A percentile compares a stretch with the other conserved stretches of the same genome.
Conservation (phyloP, 108 stramenopile genomes). For the Skeletonema potamos region DNA sequence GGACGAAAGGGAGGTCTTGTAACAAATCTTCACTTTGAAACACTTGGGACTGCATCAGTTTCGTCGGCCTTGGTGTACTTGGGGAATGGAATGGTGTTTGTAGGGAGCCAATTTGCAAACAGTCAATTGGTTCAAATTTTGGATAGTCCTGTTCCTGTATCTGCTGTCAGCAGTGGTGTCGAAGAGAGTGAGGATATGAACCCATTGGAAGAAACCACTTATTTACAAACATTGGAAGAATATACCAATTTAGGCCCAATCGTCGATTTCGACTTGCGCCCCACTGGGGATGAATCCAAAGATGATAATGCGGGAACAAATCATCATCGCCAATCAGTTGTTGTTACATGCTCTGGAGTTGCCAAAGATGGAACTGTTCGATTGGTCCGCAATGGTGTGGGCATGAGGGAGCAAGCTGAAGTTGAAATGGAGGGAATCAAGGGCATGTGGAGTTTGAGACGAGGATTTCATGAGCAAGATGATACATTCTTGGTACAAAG, state of each 20-base stretch:
- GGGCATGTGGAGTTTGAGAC: constrained; percentile 90
- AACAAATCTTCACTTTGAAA: constrained; percentile 68
- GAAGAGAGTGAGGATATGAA: not conserved
- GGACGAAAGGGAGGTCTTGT: constrained; percentile 52
- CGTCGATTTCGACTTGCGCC: constrained; percentile 94
- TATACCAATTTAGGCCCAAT: constrained; percentile 96
- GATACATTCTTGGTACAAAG: constrained; percentile 93
- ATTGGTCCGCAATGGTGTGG: constrained; percentile 95
- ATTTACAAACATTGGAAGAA: constrained; percentile 85
- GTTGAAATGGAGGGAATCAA: constrained; percentile 95
- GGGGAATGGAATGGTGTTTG: constrained; percentile 89
- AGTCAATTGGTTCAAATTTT: constrained; percentile 89
- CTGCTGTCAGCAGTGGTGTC: not conserved
- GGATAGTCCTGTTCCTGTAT: constrained; percentile 66
- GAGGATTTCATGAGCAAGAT: constrained; percentile 48
- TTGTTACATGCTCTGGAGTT: constrained; percentile 93
- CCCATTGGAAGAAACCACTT: constrained; percentile 51
- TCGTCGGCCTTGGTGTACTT: constrained; percentile 77
- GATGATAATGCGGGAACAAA: constrained; percentile 4
- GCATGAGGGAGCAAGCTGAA: constrained; percentile 88
- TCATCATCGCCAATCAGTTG: constrained; percentile 64
- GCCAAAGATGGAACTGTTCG: constrained; percentile 87
- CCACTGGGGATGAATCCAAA: constrained; percentile 41
- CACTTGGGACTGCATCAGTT: constrained; percentile 70
- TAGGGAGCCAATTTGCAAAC: constrained; percentile 89